Evolutionary conservation across 441 rosid genomes (phyloP).

Genomic region (Theobroma grandiflorum): DNA sequence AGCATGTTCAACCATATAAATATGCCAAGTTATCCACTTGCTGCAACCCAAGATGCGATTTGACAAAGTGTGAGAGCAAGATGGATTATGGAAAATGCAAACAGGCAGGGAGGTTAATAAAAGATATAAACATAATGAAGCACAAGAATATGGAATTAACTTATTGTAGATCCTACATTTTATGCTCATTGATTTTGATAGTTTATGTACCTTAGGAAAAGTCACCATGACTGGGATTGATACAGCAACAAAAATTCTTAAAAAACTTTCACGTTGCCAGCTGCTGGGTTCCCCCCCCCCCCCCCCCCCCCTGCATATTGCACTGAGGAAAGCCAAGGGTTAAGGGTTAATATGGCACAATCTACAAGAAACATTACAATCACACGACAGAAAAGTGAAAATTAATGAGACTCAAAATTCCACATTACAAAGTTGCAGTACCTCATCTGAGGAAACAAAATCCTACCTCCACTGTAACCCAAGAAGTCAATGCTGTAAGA

Average conservation of each 20-base stretch:
- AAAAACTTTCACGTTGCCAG: slow-evolving; percentile 57
- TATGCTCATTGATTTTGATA: no score
- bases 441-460: background rate
- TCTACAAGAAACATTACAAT: background rate
- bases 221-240: slow-evolving; percentile 50
- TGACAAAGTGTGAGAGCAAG: no score
- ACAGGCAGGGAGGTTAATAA: no score
- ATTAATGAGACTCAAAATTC: background rate
- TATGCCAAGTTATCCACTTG: no score
- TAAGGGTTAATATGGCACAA: background rate
- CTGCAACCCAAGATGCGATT: no score
- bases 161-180: no score
- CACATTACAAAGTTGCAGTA: background rate
- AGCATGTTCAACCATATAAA: no score
- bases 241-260: slow-evolving; percentile 51
- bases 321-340: slow-evolving; percentile 34
- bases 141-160: no score
- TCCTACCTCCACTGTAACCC: slow-evolving; percentile 57
- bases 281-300: slow-evolving; percentile 52
- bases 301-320: slow-evolving; percentile 50
- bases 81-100: no score
- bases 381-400: background rate
- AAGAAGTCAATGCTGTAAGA: slow-evolving; percentile 53
- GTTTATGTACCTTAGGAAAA: slow-evolving; percentile 46
- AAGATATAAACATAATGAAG: no score